Conservation (phyloP, 164 flowering plant species). For the Vitis amurensis region DNA sequence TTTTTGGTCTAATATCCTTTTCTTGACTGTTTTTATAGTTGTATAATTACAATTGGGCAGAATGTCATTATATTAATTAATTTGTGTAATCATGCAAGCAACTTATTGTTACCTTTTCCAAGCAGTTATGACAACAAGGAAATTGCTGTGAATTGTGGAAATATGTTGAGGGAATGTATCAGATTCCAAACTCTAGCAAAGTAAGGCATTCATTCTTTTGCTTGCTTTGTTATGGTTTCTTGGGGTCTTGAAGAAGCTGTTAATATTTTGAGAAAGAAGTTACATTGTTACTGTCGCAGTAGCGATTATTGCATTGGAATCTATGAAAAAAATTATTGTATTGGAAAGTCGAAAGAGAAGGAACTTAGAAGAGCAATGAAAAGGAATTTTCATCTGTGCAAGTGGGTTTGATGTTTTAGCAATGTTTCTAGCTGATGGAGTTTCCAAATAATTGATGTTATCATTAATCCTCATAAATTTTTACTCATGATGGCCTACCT, state of each 20-base stretch:
- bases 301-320: too few species aligned
- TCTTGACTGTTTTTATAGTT: neutral
- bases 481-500: neutral
- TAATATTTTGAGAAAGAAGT: neutral
- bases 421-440: neutral
- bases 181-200: conserved; percentile 79
- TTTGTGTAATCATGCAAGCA: conserved; percentile 2
- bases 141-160: conserved; percentile 86
- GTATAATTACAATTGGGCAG: neutral
- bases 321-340: neutral
- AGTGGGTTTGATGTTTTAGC: neutral
- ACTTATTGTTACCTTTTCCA: conserved; percentile 17
- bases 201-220: conserved; percentile 49
- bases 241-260: neutral
- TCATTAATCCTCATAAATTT: neutral
- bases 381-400: neutral
- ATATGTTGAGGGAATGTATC: conserved; percentile 94
- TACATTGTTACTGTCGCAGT: neutral
- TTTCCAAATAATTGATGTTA: neutral
- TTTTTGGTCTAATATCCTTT: neutral
- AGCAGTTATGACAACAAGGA: conserved; percentile 95
- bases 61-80: neutral
- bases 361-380: neutral
- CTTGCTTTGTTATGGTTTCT: neutral
- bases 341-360: neutral